Conservation (phyloP, 1,139 yeast species). For the Arxiozyma bovina region DNA sequence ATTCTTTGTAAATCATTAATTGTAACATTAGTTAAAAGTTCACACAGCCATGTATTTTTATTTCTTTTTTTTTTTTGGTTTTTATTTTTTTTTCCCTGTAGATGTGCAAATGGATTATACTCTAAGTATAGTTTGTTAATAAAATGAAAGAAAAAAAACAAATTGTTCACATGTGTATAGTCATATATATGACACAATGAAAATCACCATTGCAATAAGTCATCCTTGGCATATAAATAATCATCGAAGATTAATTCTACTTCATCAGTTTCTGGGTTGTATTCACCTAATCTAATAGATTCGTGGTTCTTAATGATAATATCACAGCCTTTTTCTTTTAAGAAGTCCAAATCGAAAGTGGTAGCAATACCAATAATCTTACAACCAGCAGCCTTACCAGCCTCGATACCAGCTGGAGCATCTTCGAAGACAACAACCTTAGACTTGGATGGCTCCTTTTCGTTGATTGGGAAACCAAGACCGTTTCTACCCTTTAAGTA, state of each 20-base stretch:
- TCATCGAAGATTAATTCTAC: constrained; percentile 33
- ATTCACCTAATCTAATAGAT: constrained; percentile 37
- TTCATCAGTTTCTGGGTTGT: constrained; percentile 32
- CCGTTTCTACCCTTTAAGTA: constrained; percentile 59
- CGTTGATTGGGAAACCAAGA: constrained; percentile 43
- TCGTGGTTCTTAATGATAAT: constrained; percentile 70
- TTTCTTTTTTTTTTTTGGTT: no score
- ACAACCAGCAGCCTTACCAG: constrained; percentile 84
- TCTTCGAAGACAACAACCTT: constrained; percentile 46
- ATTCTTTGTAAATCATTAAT: neutral
- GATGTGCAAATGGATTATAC: neutral
- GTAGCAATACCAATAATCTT: constrained; percentile 78
- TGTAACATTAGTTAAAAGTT: neutral
- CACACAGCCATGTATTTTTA: neutral
- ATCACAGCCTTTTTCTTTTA: constrained; percentile 70
- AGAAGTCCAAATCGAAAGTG: constrained; percentile 61
- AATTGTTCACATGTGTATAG: no score
- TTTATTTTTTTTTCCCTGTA: no score
- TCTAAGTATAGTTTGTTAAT: no score
- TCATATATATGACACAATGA: neutral
- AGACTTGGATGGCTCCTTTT: constrained; percentile 32
- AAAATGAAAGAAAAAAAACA: no score
- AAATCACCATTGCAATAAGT: constrained; percentile 30
- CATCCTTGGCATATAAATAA: constrained; percentile 34
- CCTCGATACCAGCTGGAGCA: constrained; percentile 51